phyloP scores from a whole-genome alignment of 371 early-diverging fungal species.

The Conidiobolus incongruus region DNA sequence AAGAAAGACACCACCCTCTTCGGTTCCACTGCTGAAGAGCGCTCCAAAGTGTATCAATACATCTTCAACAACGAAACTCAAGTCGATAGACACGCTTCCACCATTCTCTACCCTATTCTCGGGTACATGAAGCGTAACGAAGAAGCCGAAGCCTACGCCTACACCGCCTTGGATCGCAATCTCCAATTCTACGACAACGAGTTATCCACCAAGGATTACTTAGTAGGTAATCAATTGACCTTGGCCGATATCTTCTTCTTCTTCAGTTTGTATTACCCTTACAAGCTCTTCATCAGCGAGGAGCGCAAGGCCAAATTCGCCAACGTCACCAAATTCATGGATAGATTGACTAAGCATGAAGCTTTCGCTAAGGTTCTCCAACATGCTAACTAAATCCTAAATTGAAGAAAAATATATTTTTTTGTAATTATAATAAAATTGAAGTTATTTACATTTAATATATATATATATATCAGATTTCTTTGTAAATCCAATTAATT shows the following conservation, averaged over 20 bases:
- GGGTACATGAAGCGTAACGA: constrained; percentile 41
- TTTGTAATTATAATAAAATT: no score
- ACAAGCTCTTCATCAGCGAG: constrained; percentile 29
- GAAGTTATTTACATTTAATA: no score
- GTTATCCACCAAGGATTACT: constrained; percentile 57
- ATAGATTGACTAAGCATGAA: background rate
- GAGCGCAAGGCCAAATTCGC: constrained; percentile 48
- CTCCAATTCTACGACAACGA: constrained; percentile 45
- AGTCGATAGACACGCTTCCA: constrained; percentile 15
- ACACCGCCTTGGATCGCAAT: constrained; percentile 31
- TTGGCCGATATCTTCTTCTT: constrained; percentile 65
- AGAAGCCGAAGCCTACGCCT: constrained; percentile 36
- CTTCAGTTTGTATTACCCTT: constrained; percentile 28
- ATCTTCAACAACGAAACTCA: constrained; percentile 47
- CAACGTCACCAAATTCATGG: constrained; percentile 48
- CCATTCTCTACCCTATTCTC: constrained; percentile 41
- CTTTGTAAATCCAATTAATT: no score
- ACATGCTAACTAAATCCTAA: no score
- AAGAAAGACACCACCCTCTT: constrained; percentile 29
- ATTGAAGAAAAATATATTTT: no score
- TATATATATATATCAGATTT: no score
- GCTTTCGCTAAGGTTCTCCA: no score
- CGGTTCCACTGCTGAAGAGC: constrained; percentile 42
- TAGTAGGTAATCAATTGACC: constrained; percentile 79
- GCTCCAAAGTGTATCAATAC: constrained; percentile 55